phyloP scores from a whole-genome alignment of 306 rosid genomes.

The Cicer bijugum region DNA sequence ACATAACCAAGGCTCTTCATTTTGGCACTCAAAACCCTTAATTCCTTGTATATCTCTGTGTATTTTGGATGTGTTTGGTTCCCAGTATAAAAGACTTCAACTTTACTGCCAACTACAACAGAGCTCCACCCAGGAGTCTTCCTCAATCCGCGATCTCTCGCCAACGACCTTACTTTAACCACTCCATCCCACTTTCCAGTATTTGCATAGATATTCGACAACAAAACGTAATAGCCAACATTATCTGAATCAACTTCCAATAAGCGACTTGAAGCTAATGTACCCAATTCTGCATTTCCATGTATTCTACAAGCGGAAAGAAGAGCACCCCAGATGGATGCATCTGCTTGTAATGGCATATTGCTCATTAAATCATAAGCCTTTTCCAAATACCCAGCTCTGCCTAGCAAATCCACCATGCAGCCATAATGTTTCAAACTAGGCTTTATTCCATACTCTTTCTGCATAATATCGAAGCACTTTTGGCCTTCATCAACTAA shows the following conservation, averaged over 20 bases:
- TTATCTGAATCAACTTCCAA: slow-evolving; percentile 55
- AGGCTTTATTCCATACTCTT: slow-evolving; percentile 48
- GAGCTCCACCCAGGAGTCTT: slow-evolving; percentile 45
- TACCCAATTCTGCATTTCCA: slow-evolving; percentile 53
- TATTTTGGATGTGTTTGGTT: slow-evolving; percentile 55
- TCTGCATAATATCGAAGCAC: slow-evolving; percentile 55
- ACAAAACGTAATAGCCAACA: slow-evolving; percentile 58
- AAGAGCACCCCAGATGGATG: slow-evolving; percentile 61
- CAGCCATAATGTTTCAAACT: slow-evolving; percentile 59
- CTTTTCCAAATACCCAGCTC: slow-evolving; percentile 54
- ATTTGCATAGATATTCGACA: slow-evolving; percentile 59
- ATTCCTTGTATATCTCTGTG: slow-evolving; percentile 50
- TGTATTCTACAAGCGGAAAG: slow-evolving; percentile 58
- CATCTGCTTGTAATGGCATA: slow-evolving; percentile 57
- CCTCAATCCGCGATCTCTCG: slow-evolving; percentile 39
- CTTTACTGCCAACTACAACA: slow-evolving; percentile 47
- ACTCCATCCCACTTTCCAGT: slow-evolving; percentile 52
- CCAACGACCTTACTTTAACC: slow-evolving; percentile 33
- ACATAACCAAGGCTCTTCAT: slow-evolving; percentile 59
- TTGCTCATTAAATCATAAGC: slow-evolving; percentile 50
- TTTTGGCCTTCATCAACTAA: slow-evolving; percentile 51
- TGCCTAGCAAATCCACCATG: slow-evolving; percentile 60
- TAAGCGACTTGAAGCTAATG: slow-evolving; percentile 47
- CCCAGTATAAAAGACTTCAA: slow-evolving; percentile 59
- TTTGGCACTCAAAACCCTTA: slow-evolving; percentile 49